phyloP scores from a whole-genome alignment of 176 grass and related monocot genomes.

The Lolium rigidum region DNA sequence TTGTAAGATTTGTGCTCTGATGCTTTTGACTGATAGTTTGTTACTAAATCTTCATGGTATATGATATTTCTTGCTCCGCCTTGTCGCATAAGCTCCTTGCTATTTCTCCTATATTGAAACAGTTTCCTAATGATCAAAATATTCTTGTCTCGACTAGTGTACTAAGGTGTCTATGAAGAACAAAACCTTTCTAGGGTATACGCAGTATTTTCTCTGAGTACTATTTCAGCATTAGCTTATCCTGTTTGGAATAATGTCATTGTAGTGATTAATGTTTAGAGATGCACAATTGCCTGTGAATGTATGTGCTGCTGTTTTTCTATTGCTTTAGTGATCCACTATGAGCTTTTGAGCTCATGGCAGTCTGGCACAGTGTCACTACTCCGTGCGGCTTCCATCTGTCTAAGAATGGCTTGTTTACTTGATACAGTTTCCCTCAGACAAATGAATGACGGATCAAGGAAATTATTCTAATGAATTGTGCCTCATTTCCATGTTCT shows the following conservation, averaged over 20 bases:
- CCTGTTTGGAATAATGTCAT: not conserved
- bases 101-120: not conserved
- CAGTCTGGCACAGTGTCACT: not conserved
- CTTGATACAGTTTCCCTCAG: conserved; percentile 7
- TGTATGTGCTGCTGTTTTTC: not conserved
- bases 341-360: not conserved
- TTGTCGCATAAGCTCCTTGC: not conserved
- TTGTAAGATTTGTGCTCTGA: conserved; percentile 56
- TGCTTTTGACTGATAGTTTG: conserved; percentile 29
- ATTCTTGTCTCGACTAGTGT: not conserved
- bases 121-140: not conserved
- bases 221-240: not conserved
- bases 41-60: conserved; percentile 3
- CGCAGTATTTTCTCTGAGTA: not conserved
- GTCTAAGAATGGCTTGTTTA: not conserved
- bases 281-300: not conserved
- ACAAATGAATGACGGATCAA: conserved; percentile 9
- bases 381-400: not conserved
- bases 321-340: not conserved
- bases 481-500: not conserved
- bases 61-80: not conserved
- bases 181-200: not conserved
- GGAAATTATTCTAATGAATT: not conserved
- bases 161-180: not conserved
- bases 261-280: not conserved